Base-by-base conservation (phyloP, 2,329 filamentous ascomycete species). In the Colletotrichum chlorophyti region DNA sequence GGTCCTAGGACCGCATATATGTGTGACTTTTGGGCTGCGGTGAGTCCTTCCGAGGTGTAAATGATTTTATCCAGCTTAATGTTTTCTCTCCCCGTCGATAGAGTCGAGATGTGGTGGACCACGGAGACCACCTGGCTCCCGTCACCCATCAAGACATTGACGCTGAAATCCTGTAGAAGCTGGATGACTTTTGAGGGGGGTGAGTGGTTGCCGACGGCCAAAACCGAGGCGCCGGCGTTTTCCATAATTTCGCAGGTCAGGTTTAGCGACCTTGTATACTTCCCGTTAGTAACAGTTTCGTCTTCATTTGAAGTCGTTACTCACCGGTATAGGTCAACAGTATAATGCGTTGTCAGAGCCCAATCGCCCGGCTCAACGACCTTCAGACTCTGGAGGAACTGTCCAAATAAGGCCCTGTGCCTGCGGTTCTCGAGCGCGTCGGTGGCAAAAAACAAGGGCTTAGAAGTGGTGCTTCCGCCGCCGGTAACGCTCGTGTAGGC, bases 31-130 rank as follows among this genome's bases (percentile, higher is more conserved):
- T 80, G 76, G 0, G 67, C 47, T 0, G 41, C 6, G 0, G 70
- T 74, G 19, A 81, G 63, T 0, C 68, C 62, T 27, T 81, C 77
- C 0, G 77, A 80, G 0, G 78, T 79, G 53, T 80, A 80, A 3
- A 80, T 68, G 1, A 79, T 65, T 59, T 79, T 80, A 11, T 68
- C 51, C 0, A 80, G 35, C 1, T 61, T 67, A 32, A 79, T 64
- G 5, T 54, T 51, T 0, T 64, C 29, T 2, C 65, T 62, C 5
- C 60, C 55, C 0, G 17, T 12, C 6, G 67, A 34, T 0, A 77
- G 59, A 0, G 64, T 67, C 2, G 73, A 70, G 3, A 79, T 70
- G 43, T 73, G 58, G 11, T 74, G 66, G 0, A 72, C 66, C 2
- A 78, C 37, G 2, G 74, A 67, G 1, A 77, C 53, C 1, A 79